These are phyloP conservation scores for Wickerhamiella infanticola DNA, from an alignment of 1,139 yeast genomes.

Conservation along the genomic window DNA sequence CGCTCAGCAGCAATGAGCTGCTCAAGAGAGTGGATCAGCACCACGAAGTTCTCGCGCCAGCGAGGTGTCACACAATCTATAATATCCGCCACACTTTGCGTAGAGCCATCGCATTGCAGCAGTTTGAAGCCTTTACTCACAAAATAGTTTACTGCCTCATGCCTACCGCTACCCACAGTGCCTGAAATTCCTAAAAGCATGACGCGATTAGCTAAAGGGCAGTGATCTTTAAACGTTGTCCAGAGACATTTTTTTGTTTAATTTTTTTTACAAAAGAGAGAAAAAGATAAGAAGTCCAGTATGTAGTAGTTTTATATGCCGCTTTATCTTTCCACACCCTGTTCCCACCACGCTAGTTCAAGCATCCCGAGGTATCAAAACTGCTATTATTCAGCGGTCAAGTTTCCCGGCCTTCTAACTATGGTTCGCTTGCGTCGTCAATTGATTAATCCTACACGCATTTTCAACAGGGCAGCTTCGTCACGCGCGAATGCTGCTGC, in stretches of 20 bases:
- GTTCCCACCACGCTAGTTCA: too few species aligned
- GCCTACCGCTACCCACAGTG: constrained; percentile 51
- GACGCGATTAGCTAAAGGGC: too few species aligned
- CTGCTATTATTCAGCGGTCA: background rate
- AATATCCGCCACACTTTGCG: constrained; percentile 28
- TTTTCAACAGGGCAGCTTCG: background rate
- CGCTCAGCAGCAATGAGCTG: constrained; percentile 40
- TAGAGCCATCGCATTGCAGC: constrained; percentile 9
- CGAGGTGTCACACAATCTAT: constrained; percentile 49
- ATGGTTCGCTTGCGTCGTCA: background rate
- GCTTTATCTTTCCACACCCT: too few species aligned
- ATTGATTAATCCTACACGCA: background rate
- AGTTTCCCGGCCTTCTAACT: background rate
- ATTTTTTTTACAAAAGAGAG: too few species aligned
- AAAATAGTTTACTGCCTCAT: constrained; percentile 47
- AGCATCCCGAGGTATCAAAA: too few species aligned
- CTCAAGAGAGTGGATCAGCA: constrained; percentile 34
- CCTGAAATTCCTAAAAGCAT: constrained; percentile 76
- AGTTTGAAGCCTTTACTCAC: constrained; percentile 40
- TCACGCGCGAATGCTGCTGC: background rate
- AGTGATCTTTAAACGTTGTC: too few species aligned
- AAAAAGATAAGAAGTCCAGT: too few species aligned
- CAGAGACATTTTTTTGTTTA: too few species aligned
- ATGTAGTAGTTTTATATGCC: too few species aligned
- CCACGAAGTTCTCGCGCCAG: constrained; percentile 54